phyloP scores from a whole-genome alignment of 495 filamentous ascomycete species.

The Neurospora sp. region DNA sequence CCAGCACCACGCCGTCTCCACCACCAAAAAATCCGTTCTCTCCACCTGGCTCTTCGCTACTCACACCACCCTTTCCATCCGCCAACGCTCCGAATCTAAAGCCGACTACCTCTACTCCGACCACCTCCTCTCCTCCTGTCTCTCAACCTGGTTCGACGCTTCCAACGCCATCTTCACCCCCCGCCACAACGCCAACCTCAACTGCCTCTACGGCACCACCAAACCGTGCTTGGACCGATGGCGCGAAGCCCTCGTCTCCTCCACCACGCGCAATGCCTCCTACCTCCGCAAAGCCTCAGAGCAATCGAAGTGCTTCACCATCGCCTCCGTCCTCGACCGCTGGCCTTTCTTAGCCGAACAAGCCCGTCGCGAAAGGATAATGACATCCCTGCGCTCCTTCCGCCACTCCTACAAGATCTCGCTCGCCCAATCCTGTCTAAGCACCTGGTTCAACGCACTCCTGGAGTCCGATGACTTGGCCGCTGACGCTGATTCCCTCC shows the following conservation, averaged over 20 bases:
- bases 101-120: constrained; percentile 9
- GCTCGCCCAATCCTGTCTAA: constrained; percentile 14
- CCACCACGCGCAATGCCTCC: constrained; percentile 1
- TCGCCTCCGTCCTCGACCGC: constrained; percentile 11
- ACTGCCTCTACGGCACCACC: constrained; percentile 19
- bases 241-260: constrained; percentile 8
- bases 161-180: constrained; percentile 13
- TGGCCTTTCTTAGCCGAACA: constrained; percentile 17
- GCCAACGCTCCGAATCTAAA: constrained; percentile 6
- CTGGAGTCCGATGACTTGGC: constrained; percentile 6
- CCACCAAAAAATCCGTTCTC: constrained; percentile 7
- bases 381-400: constrained; percentile 16
- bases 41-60: constrained; percentile 1
- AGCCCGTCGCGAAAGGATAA: constrained; percentile 14
- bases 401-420: constrained; percentile 19
- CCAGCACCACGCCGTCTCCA: constrained; percentile 7
- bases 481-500: constrained; percentile 11
- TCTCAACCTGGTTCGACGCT: constrained; percentile 12
- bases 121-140: constrained; percentile 9
- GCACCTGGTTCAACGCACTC: constrained; percentile 10
- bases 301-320: constrained; percentile 2
- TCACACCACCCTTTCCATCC: neutral
- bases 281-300: constrained; percentile 6
- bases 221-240: constrained; percentile 16
- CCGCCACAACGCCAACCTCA: constrained; percentile 15